A percentile compares a stretch with the other conserved stretches of the same genome.
Evolutionary conservation across 2,329 filamentous ascomycete species (phyloP).

Genomic region (Paramyrothecium roridum): DNA sequence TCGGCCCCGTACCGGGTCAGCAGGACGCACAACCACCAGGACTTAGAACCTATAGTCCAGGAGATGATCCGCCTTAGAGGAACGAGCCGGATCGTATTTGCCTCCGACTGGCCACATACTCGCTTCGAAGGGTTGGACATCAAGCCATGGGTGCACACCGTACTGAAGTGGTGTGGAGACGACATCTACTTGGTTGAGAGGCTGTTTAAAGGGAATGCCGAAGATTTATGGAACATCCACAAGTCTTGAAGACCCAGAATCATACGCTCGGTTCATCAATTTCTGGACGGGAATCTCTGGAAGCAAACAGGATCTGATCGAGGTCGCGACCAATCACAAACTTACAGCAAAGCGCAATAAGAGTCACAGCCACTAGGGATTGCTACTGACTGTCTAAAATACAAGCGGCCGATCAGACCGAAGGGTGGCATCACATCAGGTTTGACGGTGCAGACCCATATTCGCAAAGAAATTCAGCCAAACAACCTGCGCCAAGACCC

Average conservation of each 20-base stretch:
- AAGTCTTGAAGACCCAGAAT: not conserved
- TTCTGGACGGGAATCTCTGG: not conserved
- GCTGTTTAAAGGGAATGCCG: conserved; percentile 54
- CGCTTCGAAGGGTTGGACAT: conserved; percentile 56
- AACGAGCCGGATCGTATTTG: conserved; percentile 48
- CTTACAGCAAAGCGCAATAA: too few species aligned
- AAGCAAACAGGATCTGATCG: not conserved
- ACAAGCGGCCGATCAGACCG: too few species aligned
- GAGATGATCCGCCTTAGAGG: conserved; percentile 43
- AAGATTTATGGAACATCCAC: conserved; percentile 39
- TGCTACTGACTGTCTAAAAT: too few species aligned
- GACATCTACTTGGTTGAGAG: conserved; percentile 40
- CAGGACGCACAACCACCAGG: conserved; percentile 35
- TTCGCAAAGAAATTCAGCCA: too few species aligned
- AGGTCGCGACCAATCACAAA: too few species aligned
- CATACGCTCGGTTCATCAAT: not conserved
- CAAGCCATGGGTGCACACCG: conserved; percentile 38
- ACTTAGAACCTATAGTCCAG: conserved; percentile 43
- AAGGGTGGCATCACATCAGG: too few species aligned
- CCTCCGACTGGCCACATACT: conserved; percentile 64
- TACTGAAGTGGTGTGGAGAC: conserved; percentile 49
- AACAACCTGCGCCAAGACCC: too few species aligned
- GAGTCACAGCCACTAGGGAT: too few species aligned
- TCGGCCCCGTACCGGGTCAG: conserved; percentile 57
- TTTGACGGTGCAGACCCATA: too few species aligned